These are phyloP conservation scores for Aspergillus piperis DNA, from an alignment of 2,329 filamentous ascomycete species.

Conservation along the genomic window DNA sequence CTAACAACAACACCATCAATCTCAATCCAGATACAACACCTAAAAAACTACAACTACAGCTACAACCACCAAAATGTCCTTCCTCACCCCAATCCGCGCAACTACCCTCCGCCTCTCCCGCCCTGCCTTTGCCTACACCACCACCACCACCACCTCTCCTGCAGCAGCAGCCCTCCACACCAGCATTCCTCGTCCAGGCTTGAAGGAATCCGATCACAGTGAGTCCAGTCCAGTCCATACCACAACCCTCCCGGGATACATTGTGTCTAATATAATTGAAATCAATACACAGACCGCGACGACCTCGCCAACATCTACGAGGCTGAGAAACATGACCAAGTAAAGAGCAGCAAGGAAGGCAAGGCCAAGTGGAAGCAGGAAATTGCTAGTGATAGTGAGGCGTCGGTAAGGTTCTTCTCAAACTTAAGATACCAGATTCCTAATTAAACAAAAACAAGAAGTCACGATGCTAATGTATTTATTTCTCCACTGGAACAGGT, in stretches of 20 bases:
- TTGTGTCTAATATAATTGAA: not conserved
- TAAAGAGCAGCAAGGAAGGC: slow-evolving; percentile 56
- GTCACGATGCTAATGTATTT: not conserved
- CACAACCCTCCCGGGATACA: not conserved
- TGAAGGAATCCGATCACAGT: slow-evolving; percentile 43
- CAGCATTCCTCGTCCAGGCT: slow-evolving; percentile 25
- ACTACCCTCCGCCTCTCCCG: slow-evolving; percentile 20
- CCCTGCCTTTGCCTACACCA: not conserved
- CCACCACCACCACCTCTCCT: not conserved
- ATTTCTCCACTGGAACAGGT: slow-evolving; percentile 28
- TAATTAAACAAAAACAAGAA: not conserved
- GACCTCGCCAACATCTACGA: slow-evolving; percentile 49
- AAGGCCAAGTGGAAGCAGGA: slow-evolving; percentile 75
- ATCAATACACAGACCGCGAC: slow-evolving; percentile 42
- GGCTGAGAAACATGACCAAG: slow-evolving; percentile 63
- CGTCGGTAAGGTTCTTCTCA: slow-evolving; percentile 56
- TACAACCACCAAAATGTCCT: slow-evolving; percentile 33
- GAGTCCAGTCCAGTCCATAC: slow-evolving; percentile 10
- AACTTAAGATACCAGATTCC: no score
- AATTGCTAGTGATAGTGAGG: slow-evolving; percentile 77
- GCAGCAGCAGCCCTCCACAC: slow-evolving; percentile 27
- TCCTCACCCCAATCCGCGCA: slow-evolving; percentile 32
- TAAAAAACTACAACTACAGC: not conserved
- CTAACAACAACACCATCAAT: not conserved
- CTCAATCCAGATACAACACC: not conserved